Percentiles rank a stretch among this genome's conserved stretches.
Conservation (phyloP, 2,329 filamentous ascomycete species). For the Eurotiales sp. region DNA sequence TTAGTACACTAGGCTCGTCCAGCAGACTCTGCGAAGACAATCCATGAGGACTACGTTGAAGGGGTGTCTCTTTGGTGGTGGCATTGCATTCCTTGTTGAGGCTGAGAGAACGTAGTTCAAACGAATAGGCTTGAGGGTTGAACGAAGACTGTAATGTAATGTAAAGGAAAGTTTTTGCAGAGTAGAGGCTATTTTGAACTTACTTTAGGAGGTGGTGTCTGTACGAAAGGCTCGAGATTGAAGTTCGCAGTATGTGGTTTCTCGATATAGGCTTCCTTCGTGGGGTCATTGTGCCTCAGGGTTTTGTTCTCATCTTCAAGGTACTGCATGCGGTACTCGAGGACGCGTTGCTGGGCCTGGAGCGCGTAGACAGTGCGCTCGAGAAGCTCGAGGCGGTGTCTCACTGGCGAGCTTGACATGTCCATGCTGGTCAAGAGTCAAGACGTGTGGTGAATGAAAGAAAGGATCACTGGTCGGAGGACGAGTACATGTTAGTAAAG, state of each 20-base stretch:
- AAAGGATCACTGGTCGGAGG: too few species aligned
- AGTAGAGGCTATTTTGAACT: neutral
- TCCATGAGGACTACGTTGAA: neutral
- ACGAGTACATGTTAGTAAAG: too few species aligned
- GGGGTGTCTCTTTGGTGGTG: neutral
- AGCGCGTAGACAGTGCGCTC: conserved; percentile 12
- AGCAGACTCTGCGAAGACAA: conserved; percentile 5
- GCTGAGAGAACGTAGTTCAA: conserved; percentile 3
- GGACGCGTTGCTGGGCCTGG: conserved; percentile 13
- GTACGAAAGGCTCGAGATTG: neutral
- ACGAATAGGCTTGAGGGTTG: neutral
- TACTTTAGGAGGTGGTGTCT: conserved; percentile 1
- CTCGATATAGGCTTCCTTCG: neutral
- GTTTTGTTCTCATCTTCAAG: conserved; percentile 7
- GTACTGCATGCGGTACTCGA: conserved; percentile 13
- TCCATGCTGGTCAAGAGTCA: conserved; percentile 1
- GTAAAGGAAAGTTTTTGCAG: too few species aligned
- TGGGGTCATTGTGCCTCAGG: neutral
- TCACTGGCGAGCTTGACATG: neutral
- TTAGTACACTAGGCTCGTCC: conserved; percentile 8
- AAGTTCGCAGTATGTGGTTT: neutral
- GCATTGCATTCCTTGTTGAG: neutral
- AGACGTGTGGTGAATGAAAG: too few species aligned
- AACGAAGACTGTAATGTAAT: neutral
- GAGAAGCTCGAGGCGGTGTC: conserved; percentile 11